phyloP scores from a whole-genome alignment of 192 early-diverging fungal species.

The Gonapodya prolifera region DNA sequence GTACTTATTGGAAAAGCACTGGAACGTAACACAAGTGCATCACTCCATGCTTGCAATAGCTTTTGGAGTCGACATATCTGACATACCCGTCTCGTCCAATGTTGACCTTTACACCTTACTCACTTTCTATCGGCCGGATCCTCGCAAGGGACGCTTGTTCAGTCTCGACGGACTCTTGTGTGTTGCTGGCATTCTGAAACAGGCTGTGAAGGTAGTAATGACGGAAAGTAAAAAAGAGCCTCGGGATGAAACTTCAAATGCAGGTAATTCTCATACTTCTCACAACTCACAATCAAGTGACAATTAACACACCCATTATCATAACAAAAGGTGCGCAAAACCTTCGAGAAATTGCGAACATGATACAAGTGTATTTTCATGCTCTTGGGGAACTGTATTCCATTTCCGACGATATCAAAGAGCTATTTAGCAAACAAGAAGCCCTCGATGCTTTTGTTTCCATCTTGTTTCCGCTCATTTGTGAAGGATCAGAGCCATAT shows the following conservation, averaged over 20 bases:
- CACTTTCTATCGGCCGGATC: not conserved
- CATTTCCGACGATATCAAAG: conserved; percentile 34
- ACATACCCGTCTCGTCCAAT: not conserved
- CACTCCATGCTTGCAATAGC: not conserved
- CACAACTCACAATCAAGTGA: too few species aligned
- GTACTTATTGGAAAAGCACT: not conserved
- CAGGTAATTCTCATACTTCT: too few species aligned
- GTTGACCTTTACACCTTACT: not conserved
- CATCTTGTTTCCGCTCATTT: conserved; percentile 41
- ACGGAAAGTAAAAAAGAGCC: not conserved
- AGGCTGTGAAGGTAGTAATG: not conserved
- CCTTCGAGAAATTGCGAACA: not conserved
- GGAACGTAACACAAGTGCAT: not conserved
- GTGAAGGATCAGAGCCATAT: conserved; percentile 21
- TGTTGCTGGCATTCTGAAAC: not conserved
- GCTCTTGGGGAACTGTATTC: conserved; percentile 27
- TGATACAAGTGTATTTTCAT: not conserved
- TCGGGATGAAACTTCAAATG: too few species aligned
- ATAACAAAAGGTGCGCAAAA: not conserved
- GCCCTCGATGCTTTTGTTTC: conserved; percentile 34
- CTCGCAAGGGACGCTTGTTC: not conserved
- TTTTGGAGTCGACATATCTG: not conserved
- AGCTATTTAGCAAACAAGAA: conserved; percentile 31
- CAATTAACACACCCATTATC: not conserved
- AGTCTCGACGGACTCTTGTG: not conserved